Evolutionary conservation across 176 grass and related monocot species (phyloP), one percentile per base, ranked within the genome.

Genomic region (Hordeum marinum): DNA sequence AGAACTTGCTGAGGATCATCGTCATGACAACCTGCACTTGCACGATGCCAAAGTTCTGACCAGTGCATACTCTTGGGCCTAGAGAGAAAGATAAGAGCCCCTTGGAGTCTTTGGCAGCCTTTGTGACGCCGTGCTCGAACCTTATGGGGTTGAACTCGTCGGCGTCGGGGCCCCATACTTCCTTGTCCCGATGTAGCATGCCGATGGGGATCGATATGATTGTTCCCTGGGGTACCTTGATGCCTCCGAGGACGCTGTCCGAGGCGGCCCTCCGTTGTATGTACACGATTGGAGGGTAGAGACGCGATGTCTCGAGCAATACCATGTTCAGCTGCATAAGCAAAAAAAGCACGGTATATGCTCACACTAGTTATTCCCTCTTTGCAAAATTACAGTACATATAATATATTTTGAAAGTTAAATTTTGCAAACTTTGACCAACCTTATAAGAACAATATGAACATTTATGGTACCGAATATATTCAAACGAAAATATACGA

Each of bases 111-210:
- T 71, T 80, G 11, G 87, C 84, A 6, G 92, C 87, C 20, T 67
- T 88, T 0, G 74, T 24, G 15, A 80, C 15, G 13, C 93, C 90
- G 1, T 88, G 84, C 63, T 71, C 57, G 42, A 95, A 92, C 23
- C 90, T 82, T 12, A 76, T 17, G 15, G 92, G 93, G 70, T 95
- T 90, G 87, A 92, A 95, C 35, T 90, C 43, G 1, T 76, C 41
- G 2, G 87, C 93, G 60, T 90, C 87, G 1, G 63, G 34, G 13
- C 88, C 90, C 90, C 93, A 95, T 0, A 95, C 75, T 13, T 90
- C 82, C 68, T 64, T 88, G 75, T 85, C 85, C 3, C 85, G 79
- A 0, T 92, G 90, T 29, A 83, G 45, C 15, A 86, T 68, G 14
- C 57, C 45, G 0, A 89, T 39, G 0, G 90, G 87, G n/a, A 92